Evolutionary conservation across 2,329 filamentous ascomycete genomes (phyloP).

Genomic region (Macroventuria anomochaeta): DNA sequence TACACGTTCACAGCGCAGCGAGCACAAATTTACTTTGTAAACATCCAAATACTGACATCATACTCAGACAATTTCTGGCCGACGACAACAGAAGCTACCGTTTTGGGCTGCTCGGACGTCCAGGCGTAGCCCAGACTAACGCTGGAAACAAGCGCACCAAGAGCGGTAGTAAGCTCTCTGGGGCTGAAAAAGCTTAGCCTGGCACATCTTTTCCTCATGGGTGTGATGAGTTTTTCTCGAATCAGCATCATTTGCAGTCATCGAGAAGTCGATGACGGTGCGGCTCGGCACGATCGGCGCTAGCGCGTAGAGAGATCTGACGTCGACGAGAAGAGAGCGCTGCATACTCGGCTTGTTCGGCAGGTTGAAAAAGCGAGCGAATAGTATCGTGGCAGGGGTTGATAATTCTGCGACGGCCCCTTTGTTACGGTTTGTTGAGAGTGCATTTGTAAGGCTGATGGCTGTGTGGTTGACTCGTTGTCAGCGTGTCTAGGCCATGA

Average conservation of each 20-base stretch:
- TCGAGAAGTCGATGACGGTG: constrained; percentile 17
- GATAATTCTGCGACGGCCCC: background rate
- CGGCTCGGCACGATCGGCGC: constrained; percentile 18
- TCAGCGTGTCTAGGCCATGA: background rate
- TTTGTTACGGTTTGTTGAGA: constrained; percentile 5
- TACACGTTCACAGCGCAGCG: background rate
- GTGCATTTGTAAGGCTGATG: constrained; percentile 12
- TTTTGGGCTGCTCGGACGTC: background rate
- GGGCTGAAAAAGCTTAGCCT: constrained; percentile 9
- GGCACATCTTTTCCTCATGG: background rate
- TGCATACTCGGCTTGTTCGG: constrained; percentile 6
- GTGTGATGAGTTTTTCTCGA: background rate
- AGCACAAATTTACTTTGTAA: background rate
- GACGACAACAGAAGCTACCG: background rate
- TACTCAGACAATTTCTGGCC: background rate
- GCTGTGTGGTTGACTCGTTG: background rate
- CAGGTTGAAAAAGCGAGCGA: background rate
- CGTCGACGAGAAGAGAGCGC: constrained; percentile 8
- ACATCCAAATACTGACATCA: constrained; percentile 10
- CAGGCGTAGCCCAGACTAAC: background rate
- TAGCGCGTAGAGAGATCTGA: constrained; percentile 9
- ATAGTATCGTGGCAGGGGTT: background rate
- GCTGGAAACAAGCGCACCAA: constrained; percentile 4
- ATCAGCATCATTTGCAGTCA: constrained; percentile 2
- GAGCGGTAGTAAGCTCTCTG: constrained; percentile 1